Base-by-base conservation (phyloP, 2,329 filamentous ascomycete species). In the Endocalyx cinctus region DNA sequence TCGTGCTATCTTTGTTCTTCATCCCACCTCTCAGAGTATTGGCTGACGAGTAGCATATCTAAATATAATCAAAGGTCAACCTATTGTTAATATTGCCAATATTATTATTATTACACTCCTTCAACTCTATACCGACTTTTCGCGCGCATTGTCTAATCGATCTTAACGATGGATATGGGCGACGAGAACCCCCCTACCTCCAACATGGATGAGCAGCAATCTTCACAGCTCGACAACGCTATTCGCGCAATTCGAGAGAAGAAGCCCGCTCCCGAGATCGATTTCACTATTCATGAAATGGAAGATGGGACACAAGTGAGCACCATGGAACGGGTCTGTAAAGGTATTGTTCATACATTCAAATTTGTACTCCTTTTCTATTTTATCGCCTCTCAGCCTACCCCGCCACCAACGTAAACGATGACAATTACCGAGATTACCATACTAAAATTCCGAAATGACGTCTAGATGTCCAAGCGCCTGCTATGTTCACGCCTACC, bases 221-320 rank as follows among this genome's bases (percentile, higher is more conserved):
- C 62, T 53, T 59, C 66, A 53, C 79, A 84, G 62, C 76, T 96
- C 58, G 87, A 95, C 68, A 90, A 87, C 77, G 84, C 87, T 51
- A 83, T 90, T 57, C 87, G 86, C 61, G 92, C 92, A 41, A 88
- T 98, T 56, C 81, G 82, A 62, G 80, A 96, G 54, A 97, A 97
- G 82, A 90, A 85, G 71, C 89, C 90, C 34, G 75, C 94, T 31
- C 92, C 92, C 38, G 90, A 97, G 73, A 97, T 98, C 56, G 92
- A 98, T 70, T 98, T 98, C 63, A 94, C 87, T 36, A 80, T 98
- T 57, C 92, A 98, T 65, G 92, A 85, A 43, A 96, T 97, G 90
- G 92, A 98, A 63, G 92, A 98, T 72, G 87, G 87, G 57, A 82
- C 78, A 34, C 87, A 95, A 69, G 92, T 98, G 59, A 97, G 79